Base-by-base conservation (phyloP, 495 filamentous ascomycete species). In the Penicillium coffeae region DNA sequence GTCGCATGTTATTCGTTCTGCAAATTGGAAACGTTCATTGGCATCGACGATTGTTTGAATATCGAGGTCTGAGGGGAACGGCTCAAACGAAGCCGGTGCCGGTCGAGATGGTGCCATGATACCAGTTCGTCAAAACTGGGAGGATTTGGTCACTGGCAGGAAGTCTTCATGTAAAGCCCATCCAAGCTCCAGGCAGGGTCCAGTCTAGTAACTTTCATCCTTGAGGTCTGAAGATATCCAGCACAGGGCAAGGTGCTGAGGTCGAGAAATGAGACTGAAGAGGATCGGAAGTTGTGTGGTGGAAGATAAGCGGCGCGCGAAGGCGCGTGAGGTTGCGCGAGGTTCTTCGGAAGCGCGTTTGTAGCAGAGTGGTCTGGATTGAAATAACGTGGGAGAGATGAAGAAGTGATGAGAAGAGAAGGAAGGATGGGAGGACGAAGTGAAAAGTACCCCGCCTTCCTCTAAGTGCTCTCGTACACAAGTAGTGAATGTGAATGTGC, bases 41-140 rank as follows among this genome's bases (percentile, higher is more conserved):
- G 75, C 25, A 34, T 90, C 80, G 21, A 96, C 88, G 2, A 96
- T 72, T 0, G 71, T 63, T 25, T 78, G 61, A 9, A 96, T 70
- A 55, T 96, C 83, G 46, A 98, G 79, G 53, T 90, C 78, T 1
- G 91, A 90, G 0, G 89, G 74, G 33, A 97, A 86, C 1, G 92
- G 89, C 55, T 88, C 85, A 62, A 98, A 96, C 0, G 73, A 71
- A 14, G 83, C 79, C 16, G 81, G 84, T 15, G 25, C 25, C 10
- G 25, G 25, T 30, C 25, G 25, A 10, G 25, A 10, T 5, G 10
- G 25, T 10, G 10, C 25, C 25, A 30, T 30, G 25, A 10, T 10
- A 10, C 25, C 5, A 10, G 10, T 4, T 30, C 25, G 25, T 30
- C 10, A 30, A 10, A 30, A 30, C 25, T 30, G 10, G 25, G 25